Percentiles rank a stretch among this genome's conserved stretches.
phyloP scores from a whole-genome alignment of 176 grass and related monocot species.

The Rhipidocladum racemiflorum region DNA sequence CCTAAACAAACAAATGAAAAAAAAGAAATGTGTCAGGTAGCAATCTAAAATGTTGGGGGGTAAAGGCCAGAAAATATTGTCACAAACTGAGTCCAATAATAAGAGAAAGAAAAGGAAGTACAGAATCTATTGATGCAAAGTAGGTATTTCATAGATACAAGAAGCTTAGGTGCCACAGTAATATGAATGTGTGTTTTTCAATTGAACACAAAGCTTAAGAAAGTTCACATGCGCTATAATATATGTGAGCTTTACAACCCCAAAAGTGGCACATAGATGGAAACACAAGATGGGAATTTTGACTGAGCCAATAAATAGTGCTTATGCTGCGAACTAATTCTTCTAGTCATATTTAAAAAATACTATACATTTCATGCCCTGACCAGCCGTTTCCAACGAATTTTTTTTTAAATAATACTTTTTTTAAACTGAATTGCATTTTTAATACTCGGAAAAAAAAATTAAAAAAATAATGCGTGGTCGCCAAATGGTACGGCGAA shows the following conservation, averaged over 20 bases:
- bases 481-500: too few species aligned
- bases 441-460: too few species aligned
- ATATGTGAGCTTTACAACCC: background rate
- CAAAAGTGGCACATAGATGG: background rate
- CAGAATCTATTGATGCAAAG: background rate
- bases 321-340: background rate
- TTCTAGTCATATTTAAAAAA: background rate
- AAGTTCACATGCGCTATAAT: background rate
- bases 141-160: background rate
- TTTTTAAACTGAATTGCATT: too few species aligned
- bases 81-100: background rate
- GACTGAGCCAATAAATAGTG: background rate
- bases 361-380: background rate
- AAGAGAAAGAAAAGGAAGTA: background rate
- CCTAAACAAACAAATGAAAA: constrained; percentile 53
- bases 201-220: background rate
- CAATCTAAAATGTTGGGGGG: background rate
- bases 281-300: background rate
- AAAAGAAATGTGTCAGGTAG: constrained; percentile 12
- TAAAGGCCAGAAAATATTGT: background rate
- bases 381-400: background rate
- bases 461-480: too few species aligned
- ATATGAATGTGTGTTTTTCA: background rate
- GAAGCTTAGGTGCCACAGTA: background rate
- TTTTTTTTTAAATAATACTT: too few species aligned